Base-by-base conservation (phyloP, 179 eudicot species). In the Camellia oleifera region DNA sequence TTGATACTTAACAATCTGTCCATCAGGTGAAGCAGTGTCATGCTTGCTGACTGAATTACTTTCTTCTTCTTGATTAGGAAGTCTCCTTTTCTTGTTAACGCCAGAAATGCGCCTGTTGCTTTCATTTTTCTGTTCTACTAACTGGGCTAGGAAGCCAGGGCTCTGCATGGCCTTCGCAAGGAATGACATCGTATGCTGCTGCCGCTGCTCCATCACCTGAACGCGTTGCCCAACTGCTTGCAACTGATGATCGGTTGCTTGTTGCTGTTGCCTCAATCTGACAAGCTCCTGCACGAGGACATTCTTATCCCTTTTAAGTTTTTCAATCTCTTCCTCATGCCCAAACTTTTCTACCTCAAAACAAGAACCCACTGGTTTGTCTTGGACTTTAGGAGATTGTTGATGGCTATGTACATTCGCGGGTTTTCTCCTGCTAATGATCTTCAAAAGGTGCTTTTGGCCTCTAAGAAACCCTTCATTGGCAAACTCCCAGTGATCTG, bases 1-100 rank as follows among this genome's bases (percentile, higher is more conserved):
- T 81, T 88, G 92, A 77, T 83, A 88, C 77, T 89, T 88, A 42
- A 89, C 78, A 57, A 88, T 77, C 77, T 83, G 89, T 54, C 90
- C 90, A 82, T 88, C 88, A 7, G 86, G 74, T 32, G 79, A 74
- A 60, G 76, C 70, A 81, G 69, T 18, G 12, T 61, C 82, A 75
- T 32, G 77, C 23, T 64, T 73, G 81, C n/a, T 18, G 46, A 52
- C 45, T 26, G 82, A 73, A 64, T n/a, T 72, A 77, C n/a, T 67
- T 42, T 74, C 81, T 74, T 64, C 83, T 15, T 77, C 80, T 44
- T 76, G 77, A 57, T 70, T 70, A 3, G 78, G 82, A 61, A 76
- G 70, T 50, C 83, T 76, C 70, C 83, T 68, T 76, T 81, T 81
- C 54, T 81, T 81, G 46, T 48, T 81, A 14, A 26, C 79, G 50